Base-by-base conservation (phyloP, 208 protist species). In the Hexamita inflata region DNA sequence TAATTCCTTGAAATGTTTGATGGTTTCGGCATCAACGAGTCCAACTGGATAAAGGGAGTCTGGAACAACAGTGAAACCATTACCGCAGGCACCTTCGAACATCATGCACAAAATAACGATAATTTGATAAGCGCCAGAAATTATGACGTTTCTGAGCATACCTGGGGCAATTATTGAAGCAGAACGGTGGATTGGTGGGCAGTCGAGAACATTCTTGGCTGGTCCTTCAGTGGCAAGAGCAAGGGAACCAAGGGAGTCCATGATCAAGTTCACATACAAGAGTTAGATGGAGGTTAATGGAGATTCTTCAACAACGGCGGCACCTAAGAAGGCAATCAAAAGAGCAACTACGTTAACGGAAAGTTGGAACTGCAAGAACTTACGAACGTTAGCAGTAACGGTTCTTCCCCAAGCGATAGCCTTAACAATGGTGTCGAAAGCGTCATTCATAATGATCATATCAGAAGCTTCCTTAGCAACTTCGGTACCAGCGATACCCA, bases 231-330 rank as follows among this genome's bases (percentile, higher is more conserved):
- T 97, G 32, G 89, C 93, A 1, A 98, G 84, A 34, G 94, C 92
- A 0, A 98, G 86, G 0, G 93, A 91, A 38, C 92, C 94, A 29
- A 98, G 80, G 26, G 93, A 94, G 83, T 98, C 94, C 93, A 97
- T 97, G 87, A 98, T 97, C 39, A 98, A 81, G 78, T 98, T 98
- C 57, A 97, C 90, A 94, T 94, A 98, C 68, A 98, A 85, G 32
- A 98, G 87, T 87, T 86, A 79, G 45, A 85, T 30, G 32, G 82
- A 61, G 24, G 59, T 80, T 2, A 85, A 58, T 19, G 81, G 81
- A 39, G 60, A 70, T 35, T 77, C 74, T 24, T 59, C 74, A 32
- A 58, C 1, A 42, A 66, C n/a, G 35, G 58, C 32, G 24, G 80
- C 78, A 1, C 91, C 92, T 57, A 96, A 82, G 81, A 95, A 90